phyloP scores from a whole-genome alignment of 371 early-diverging fungal genomes.

The Mortierella sp. region DNA sequence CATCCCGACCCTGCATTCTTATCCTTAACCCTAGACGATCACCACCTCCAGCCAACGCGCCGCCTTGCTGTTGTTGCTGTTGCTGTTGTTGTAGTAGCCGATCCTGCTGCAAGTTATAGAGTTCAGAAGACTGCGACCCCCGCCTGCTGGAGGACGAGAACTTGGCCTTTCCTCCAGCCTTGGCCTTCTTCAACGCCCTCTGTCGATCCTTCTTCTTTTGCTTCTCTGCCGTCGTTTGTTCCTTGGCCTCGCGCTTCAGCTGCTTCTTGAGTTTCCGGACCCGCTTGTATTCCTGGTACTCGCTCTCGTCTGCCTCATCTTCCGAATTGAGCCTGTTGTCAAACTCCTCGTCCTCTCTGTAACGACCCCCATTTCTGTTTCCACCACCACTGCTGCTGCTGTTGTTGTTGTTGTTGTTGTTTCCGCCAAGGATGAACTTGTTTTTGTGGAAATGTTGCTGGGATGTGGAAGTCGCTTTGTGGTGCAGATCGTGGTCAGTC shows the following conservation, averaged over 20 bases:
- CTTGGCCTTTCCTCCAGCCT: neutral
- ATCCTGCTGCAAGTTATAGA: neutral
- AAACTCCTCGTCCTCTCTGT: conserved; percentile 15
- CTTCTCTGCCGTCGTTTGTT: conserved; percentile 23
- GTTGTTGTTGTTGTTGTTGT: neutral
- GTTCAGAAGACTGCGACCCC: neutral
- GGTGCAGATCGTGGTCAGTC: neutral
- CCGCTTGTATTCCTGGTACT: conserved; percentile 44
- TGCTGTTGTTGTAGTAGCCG: no score
- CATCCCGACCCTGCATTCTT: neutral
- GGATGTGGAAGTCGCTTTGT: neutral
- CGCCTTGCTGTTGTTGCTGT: no score
- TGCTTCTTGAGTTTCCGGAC: conserved; percentile 34
- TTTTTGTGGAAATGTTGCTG: neutral
- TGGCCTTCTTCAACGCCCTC: conserved; percentile 10
- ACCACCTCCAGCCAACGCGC: neutral
- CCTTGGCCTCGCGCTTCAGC: conserved; percentile 29
- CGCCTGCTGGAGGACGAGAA: neutral
- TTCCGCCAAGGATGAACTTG: neutral
- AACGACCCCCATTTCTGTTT: no score
- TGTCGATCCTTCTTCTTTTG: conserved; percentile 14
- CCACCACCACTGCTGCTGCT: no score
- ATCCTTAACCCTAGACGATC: neutral
- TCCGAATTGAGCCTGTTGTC: conserved; percentile 34
- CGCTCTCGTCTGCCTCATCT: conserved; percentile 49